These are phyloP conservation scores for Pyrus hybrid DNA, from an alignment of 331 rosid species.

Conservation along the genomic window DNA sequence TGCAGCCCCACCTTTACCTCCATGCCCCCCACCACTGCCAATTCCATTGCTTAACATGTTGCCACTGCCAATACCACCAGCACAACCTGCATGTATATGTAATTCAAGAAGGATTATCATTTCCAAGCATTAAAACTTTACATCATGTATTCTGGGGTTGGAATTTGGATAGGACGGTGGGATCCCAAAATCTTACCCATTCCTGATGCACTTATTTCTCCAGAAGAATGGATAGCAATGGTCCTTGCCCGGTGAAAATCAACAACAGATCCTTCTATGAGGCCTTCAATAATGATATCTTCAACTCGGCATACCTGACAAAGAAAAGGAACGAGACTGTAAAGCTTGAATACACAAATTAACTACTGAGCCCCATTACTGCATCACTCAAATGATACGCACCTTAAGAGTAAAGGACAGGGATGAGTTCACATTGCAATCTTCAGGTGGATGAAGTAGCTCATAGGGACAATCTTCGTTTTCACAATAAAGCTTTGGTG, in stretches of 20 bases:
- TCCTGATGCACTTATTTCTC: conserved; percentile 78
- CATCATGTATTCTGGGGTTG: background rate
- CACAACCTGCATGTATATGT: conserved; percentile 56
- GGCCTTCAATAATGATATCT: conserved; percentile 67
- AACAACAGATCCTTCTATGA: conserved; percentile 88
- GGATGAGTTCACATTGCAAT: conserved; percentile 96
- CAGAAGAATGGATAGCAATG: conserved; percentile 62
- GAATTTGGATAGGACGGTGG: background rate
- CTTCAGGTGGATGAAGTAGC: conserved; percentile 90
- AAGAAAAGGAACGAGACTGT: conserved; percentile 3
- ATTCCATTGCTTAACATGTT: conserved; percentile 48
- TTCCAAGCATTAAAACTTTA: background rate
- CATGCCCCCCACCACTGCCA: conserved; percentile 95
- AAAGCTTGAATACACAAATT: conserved; percentile 7
- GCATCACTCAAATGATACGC: conserved; percentile 10
- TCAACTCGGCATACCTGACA: conserved; percentile 50
- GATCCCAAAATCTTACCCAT: conserved; percentile 50
- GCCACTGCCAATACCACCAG: conserved; percentile 84
- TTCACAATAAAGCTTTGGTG: conserved; percentile 80
- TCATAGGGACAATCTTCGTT: conserved; percentile 67
- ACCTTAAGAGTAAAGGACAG: conserved; percentile 75
- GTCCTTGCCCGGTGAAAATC: conserved; percentile 98
- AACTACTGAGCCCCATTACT: conserved; percentile 7
- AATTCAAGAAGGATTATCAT: background rate
- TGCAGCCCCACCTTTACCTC: conserved; percentile 89